Conservation (phyloP, 108 stramenopile species). For the Stephanodiscus minutulus region DNA sequence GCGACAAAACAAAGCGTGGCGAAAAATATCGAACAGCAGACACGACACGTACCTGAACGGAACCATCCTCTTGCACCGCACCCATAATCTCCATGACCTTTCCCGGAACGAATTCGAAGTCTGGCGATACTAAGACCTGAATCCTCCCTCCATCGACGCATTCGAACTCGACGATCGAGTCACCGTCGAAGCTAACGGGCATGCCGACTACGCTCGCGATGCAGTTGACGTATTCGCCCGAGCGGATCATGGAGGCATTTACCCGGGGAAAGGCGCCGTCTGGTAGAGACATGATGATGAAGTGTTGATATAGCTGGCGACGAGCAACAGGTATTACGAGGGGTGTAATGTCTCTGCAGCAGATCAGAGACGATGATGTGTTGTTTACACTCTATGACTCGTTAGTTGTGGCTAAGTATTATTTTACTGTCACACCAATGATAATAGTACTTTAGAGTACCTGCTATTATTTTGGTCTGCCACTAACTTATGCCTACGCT, state of each 20-base stretch:
- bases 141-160: slow-evolving; percentile 37
- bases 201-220: slow-evolving; percentile 36
- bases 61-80: neutral
- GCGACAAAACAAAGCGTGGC: neutral
- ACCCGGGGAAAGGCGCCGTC: slow-evolving; percentile 74
- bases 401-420: too few species aligned
- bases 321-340: neutral
- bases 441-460: too few species aligned
- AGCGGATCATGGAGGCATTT: slow-evolving; percentile 62
- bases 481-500: too few species aligned
- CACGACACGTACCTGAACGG: slow-evolving; percentile 32
- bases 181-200: slow-evolving; percentile 33
- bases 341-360: neutral
- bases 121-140: slow-evolving; percentile 8
- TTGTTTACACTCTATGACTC: too few species aligned
- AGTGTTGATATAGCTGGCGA: neutral
- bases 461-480: too few species aligned
- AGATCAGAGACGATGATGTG: too few species aligned
- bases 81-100: slow-evolving; percentile 40
- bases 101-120: slow-evolving; percentile 19
- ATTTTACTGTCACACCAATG: too few species aligned
- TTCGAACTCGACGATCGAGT: slow-evolving; percentile 18
- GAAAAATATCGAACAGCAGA: too few species aligned
- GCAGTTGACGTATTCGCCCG: slow-evolving; percentile 44
- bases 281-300: slow-evolving; percentile 34